Evolutionary conservation across 2,329 filamentous ascomycete genomes (phyloP), one percentile per base, ranked within the genome.

Genomic region (Fusarium poae): DNA sequence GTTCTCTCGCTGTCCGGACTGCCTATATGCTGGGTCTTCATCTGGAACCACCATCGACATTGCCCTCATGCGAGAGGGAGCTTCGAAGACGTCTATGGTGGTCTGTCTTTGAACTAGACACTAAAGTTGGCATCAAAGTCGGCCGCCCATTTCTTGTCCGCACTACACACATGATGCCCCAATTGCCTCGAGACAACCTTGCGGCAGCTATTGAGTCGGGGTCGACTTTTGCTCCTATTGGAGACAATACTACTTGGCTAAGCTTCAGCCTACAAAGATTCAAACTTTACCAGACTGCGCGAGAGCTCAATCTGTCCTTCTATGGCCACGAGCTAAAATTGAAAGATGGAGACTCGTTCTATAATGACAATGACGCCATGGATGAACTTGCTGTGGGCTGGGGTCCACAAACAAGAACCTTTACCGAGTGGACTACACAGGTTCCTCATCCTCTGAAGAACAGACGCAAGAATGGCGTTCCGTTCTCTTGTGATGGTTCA

Each of bases 21-120:
- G 59, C 61, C 5, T 64, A 64, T 12, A 64, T 64, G 61, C 5
- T 64, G 5, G 59, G 61, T 0, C 23, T 64, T 0, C 61, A 63
- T 34, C 3, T 64, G 2, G 43, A 63, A 16, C 51, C 59, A 0
- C 44, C 44, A 1, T 8, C 37, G 0, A 30, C 21, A 1, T 15
- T 63, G 21, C 32, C 59, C 4, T 30, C n/a, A 2, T 27, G 27
- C 2, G 61, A 63, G 20, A 52, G 52, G 3, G 50, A 64, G 9
- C 5, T 57, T 5, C 20, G 61, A 4, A 13, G 51, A 20, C 59
- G 61, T 1, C 2, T 64, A 1, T 64, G 61, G 61, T 64, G 61
- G 61, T 64, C 59, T 11, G 59, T 64, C 1, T 50, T 64, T 0
- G 61, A 64, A 37, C 37, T 62, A 0, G 61, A 64, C 3, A 44